Base-by-base conservation (phyloP, 495 filamentous ascomycete species). In the Podospora conica region DNA sequence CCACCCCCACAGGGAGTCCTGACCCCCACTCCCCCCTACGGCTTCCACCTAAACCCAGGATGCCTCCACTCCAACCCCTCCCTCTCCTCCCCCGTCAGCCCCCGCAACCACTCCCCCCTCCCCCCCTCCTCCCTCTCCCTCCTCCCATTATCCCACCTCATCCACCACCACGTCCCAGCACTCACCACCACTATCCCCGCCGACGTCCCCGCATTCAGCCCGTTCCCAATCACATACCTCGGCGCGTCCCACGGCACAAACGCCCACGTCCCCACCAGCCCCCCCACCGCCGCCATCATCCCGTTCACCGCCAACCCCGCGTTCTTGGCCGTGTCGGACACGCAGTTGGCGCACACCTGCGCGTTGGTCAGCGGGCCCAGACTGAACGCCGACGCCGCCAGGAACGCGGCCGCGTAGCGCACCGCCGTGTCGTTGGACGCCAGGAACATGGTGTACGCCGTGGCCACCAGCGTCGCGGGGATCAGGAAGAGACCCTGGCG, bases 31-130 rank as follows among this genome's bases (percentile, higher is more conserved):
- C 31, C 31, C 12, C 18, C 40, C 40, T 48, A 61, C 21, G 60
- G 33, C 60, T 23, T 61, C 60, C 60, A 61, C 60, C 60, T 9
- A 60, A 66, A 89, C 3, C 76, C 84, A 3, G 88, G 88, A 72
- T 89, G 85, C 53, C 76, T 78, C 88, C 88, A 90, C 69, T 89
- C 88, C 33, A 89, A 70, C 69, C 86, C 84, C 68, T 87, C 81
- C 23, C 87, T 75, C 75, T 87, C 74, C 66, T 72, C 67, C 70
- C 77, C 72, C 15, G 76, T 77, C 68, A 86, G 57, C 0, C 81
- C 84, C 22, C 15, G 0, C 2, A 2, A 75, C 79, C 70, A 90
- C 61, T 40, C 80, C 83, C 23, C 70, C 69, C 57, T 81, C 80
- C 1, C 85, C 28, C n/a, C 21, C 24, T 53, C 81, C 29, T 76